Conservation (phyloP, 805 yeast genomes). For the Debaryomyces hansenii region DNA sequence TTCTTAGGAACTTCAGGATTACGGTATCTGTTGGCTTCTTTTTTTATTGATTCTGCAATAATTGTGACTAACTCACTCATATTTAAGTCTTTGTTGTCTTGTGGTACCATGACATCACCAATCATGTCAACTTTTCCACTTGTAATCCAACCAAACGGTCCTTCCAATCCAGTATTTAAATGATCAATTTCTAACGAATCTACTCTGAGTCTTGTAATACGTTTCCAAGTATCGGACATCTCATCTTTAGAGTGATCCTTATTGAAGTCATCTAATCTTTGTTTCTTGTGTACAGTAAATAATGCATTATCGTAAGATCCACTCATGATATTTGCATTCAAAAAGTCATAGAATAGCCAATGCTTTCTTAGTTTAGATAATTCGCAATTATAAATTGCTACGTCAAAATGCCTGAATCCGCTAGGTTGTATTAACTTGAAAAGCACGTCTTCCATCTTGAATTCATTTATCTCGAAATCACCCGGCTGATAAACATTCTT, state of each 20-base stretch:
- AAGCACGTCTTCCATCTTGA: conserved; percentile 80
- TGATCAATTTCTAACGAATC: conserved; percentile 88
- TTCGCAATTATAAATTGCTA: conserved; percentile 86
- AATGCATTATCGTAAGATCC: conserved; percentile 93
- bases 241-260: conserved; percentile 8
- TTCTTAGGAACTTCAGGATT: conserved; percentile 26
- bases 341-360: conserved; percentile 87
- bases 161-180: conserved; percentile 83
- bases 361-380: conserved; percentile 79
- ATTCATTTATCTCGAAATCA: conserved; percentile 87
- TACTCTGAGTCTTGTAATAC: conserved; percentile 75
- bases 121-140: conserved; percentile 90
- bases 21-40: conserved; percentile 47
- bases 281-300: conserved; percentile 85
- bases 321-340: conserved; percentile 80
- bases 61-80: conserved; percentile 49
- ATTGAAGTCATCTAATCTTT: conserved; percentile 51
- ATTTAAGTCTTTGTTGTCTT: conserved; percentile 52
- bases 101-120: conserved; percentile 86
- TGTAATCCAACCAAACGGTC: conserved; percentile 97
- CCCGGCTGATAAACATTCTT: conserved; percentile 75
- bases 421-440: conserved; percentile 81
- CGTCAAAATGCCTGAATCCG: conserved; percentile 78
- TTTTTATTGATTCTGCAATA: conserved; percentile 47
- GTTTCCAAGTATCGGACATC: conserved; percentile 21